Conservation (phyloP, 2,329 filamentous ascomycete species). For the Blastomyces parvus region DNA sequence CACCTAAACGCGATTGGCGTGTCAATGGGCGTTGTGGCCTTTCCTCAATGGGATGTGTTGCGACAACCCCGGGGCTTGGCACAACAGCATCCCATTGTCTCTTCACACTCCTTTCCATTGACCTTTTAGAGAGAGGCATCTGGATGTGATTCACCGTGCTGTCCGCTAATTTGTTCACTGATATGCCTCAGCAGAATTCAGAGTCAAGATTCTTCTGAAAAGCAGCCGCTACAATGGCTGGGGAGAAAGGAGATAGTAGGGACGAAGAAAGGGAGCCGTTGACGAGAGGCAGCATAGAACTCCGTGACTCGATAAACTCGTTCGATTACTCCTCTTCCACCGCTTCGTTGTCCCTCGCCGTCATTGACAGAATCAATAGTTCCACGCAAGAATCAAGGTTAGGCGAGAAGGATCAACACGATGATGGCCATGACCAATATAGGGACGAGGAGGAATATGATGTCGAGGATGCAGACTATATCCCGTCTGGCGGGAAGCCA, state of each 20-base stretch:
- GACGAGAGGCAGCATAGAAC: constrained; percentile 8
- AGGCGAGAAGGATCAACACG: not conserved
- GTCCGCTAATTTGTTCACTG: not conserved
- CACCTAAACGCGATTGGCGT: not conserved
- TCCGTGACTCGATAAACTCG: constrained; percentile 10
- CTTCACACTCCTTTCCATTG: not conserved
- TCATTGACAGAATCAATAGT: constrained; percentile 12
- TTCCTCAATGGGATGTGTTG: not conserved
- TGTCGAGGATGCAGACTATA: constrained; percentile 26
- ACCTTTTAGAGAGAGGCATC: not conserved
- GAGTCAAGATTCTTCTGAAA: not conserved
- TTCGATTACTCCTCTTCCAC: constrained; percentile 17
- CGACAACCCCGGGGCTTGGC: too few species aligned
- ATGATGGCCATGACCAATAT: constrained; percentile 20
- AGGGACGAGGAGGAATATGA: constrained; percentile 20
- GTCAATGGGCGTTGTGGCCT: too few species aligned
- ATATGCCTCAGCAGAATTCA: not conserved
- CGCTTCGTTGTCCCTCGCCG: constrained; percentile 15
- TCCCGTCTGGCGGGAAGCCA: constrained; percentile 10
- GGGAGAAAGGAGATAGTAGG: constrained; percentile 7
- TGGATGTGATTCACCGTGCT: not conserved
- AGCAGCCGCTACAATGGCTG: constrained; percentile 8
- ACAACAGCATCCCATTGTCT: not conserved
- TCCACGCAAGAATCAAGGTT: not conserved
- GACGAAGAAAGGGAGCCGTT: constrained; percentile 17